A percentile compares a stretch with the other conserved stretches of the same genome.
Conservation (phyloP, 192 early-diverging fungal species). For the Coemansia sp. region DNA sequence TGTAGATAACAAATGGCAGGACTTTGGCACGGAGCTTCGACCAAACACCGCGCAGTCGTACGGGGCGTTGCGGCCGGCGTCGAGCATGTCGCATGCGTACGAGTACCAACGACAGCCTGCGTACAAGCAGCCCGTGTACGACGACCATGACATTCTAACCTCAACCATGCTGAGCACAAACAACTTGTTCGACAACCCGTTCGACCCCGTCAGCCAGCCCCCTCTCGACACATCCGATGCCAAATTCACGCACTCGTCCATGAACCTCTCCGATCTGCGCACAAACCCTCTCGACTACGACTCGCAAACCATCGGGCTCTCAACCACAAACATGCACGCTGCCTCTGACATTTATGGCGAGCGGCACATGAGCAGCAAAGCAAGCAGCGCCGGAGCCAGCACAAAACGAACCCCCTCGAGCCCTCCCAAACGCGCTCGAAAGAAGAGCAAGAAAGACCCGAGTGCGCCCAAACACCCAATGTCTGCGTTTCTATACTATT, state of each 20-base stretch:
- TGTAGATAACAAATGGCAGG: conserved; percentile 46
- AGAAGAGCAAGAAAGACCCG: conserved; percentile 71
- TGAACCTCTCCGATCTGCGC: too few species aligned
- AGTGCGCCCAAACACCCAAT: conserved; percentile 83
- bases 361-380: conserved; percentile 4
- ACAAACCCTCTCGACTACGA: too few species aligned
- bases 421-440: conserved; percentile 53
- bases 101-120: not conserved
- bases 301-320: too few species aligned
- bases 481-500: conserved; percentile 80
- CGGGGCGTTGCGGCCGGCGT: conserved; percentile 10
- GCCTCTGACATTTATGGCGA: too few species aligned
- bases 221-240: not conserved
- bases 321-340: too few species aligned
- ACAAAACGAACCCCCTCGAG: conserved; percentile 33
- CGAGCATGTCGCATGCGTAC: conserved; percentile 13
- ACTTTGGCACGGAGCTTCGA: conserved; percentile 10
- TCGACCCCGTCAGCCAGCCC: not conserved
- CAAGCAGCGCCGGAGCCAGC: conserved; percentile 6
- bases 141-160: conserved; percentile 4
- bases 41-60: conserved; percentile 4
- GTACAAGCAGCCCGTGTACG: not conserved
- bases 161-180: conserved; percentile 11
- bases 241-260: too few species aligned
- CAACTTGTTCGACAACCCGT: conserved; percentile 16